A percentile compares a stretch with the other conserved stretches of the same genome.
Conservation (phyloP, 2,329 filamentous ascomycete genomes). For the Colletotrichum tofieldiae region DNA sequence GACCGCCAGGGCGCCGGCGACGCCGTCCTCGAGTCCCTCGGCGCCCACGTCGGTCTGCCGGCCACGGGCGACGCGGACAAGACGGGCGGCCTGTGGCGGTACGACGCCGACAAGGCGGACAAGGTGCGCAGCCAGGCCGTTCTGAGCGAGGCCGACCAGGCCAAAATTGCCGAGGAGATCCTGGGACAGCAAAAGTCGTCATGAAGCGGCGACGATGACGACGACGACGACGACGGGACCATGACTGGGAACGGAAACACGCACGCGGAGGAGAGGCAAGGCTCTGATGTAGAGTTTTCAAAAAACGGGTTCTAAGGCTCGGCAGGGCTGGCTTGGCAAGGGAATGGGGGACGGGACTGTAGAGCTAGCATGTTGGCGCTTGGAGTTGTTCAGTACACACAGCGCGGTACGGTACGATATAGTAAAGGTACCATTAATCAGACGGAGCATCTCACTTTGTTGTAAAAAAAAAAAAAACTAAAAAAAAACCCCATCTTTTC, state of each 20-base stretch:
- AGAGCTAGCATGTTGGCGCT: constrained; percentile 40
- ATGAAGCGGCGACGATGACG: neutral
- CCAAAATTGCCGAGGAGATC: constrained; percentile 61
- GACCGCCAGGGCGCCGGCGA: constrained; percentile 61
- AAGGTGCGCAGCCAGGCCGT: constrained; percentile 73
- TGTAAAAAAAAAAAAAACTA: no score
- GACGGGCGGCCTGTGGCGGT: constrained; percentile 74
- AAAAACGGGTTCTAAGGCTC: neutral
- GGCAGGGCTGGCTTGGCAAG: neutral
- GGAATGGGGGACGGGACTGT: neutral
- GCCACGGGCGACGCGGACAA: constrained; percentile 71
- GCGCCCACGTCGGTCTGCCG: constrained; percentile 62
- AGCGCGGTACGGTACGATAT: neutral
- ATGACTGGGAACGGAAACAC: neutral
- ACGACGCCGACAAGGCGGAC: constrained; percentile 68
- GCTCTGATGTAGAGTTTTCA: neutral
- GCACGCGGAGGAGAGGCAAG: neutral
- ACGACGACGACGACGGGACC: neutral
- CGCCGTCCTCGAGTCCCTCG: constrained; percentile 61
- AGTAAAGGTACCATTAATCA: constrained; percentile 5
- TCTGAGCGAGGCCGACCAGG: constrained; percentile 65
- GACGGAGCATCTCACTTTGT: neutral
- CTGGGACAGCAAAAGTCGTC: constrained; percentile 51
- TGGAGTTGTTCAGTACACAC: neutral
- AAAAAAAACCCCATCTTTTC: no score